Evolutionary conservation across 305 asterid species (phyloP), one percentile per base, ranked within the genome.

Genomic region (Fraxinus greggii): DNA sequence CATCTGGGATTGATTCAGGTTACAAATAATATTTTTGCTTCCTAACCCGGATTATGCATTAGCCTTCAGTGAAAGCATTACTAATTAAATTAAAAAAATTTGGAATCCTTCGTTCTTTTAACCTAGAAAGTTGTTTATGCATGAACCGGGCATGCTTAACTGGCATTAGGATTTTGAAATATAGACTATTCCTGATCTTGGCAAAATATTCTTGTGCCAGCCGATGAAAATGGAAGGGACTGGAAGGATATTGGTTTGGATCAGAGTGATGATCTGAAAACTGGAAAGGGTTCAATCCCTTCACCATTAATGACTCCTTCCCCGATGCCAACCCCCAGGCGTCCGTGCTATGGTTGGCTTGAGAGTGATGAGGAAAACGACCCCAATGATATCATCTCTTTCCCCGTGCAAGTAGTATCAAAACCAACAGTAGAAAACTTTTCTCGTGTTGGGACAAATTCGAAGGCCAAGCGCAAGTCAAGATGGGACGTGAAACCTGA

Each of bases 281-380:
- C 7, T 33, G 67, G 7, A 35, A 56, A 31, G 5, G 28, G 76
- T 21, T 31, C 72, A 17, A 31, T 17, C 17, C 56, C 59, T 36
- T 19, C 82, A 65, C 24, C 65, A 9, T 33, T 28, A 35, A 48
- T 56, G 54, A 32, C 15, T 83, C 83, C 80, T 24, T 26, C 78
- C 35, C 72, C 63, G 12, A 32, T 45, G 9, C 8, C 82, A 28
- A 59, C 31, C 2, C 17, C 31, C n/a, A 32, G 61, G 63, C 77
- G 61, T 45, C 90, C 90, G 1, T 83, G 87, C 56, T 83, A 87
- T 77, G 90, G 90, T 79, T 87, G 88, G 88, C 79, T 87, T 21
- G 86, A 83, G 21, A 73, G 67, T 7, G 87, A 81, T 28, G 86
- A 81, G 29, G 86, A 83, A 21, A 72, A 80, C 2, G 19, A 26